These are phyloP conservation scores for Tulasnella sp. DNA, from an alignment of 768 basidiomycete genomes.

Conservation along the genomic window DNA sequence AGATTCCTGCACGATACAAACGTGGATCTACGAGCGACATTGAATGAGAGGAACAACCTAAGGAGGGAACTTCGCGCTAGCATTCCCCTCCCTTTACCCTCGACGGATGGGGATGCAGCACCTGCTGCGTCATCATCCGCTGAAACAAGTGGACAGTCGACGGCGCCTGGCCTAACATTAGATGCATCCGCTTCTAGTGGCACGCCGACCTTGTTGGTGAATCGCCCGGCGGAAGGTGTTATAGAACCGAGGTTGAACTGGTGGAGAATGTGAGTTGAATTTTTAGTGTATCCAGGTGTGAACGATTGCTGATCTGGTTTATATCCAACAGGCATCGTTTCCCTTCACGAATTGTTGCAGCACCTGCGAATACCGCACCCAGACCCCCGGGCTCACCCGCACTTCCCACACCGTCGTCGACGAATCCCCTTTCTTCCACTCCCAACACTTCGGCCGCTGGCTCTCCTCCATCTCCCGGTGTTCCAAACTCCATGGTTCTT, in stretches of 20 bases:
- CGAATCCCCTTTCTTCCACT: not conserved
- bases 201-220: not conserved
- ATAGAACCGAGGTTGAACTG: slow-evolving; percentile 18
- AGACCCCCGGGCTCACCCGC: not conserved
- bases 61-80: not conserved
- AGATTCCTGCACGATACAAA: slow-evolving; percentile 72
- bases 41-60: slow-evolving; percentile 33
- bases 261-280: slow-evolving; percentile 18
- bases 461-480: slow-evolving; percentile 5
- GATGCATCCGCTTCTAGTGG: not conserved
- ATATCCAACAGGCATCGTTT: slow-evolving; percentile 10
- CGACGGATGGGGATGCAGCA: not conserved
- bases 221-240: slow-evolving; percentile 9
- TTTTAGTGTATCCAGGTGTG: not conserved
- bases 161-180: not conserved
- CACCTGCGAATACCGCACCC: not conserved
- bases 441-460: not conserved
- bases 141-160: not conserved
- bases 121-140: not conserved
- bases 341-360: slow-evolving; percentile 15
- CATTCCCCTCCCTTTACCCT: not conserved
- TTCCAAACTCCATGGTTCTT: not conserved
- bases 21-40: slow-evolving; percentile 52
- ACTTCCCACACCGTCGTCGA: not conserved
- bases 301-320: not conserved